Evolutionary conservation across 305 asterid species (phyloP).

Genomic region (Fraxinus latifolia): DNA sequence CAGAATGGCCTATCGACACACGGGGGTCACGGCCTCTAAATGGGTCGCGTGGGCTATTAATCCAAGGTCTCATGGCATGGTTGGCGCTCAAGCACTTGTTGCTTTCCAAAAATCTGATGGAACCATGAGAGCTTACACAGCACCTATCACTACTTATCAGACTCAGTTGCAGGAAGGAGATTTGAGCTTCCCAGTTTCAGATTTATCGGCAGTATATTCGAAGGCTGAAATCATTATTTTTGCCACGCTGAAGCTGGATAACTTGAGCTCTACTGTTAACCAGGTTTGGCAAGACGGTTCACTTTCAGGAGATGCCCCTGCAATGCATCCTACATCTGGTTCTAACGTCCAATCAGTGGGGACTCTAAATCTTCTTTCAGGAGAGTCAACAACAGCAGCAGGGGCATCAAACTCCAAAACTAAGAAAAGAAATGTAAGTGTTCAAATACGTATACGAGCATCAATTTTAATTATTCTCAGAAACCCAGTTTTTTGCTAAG

Average conservation of each 20-base stretch:
- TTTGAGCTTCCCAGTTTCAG: conserved; percentile 73
- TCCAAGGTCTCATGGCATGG: conserved; percentile 66
- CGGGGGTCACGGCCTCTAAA: conserved; percentile 46
- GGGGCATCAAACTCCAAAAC: conserved; percentile 43
- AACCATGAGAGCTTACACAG: conserved; percentile 58
- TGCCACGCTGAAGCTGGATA: conserved; percentile 59
- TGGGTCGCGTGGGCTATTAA: conserved; percentile 92
- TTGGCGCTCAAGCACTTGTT: conserved; percentile 73
- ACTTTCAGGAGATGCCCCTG: conserved; percentile 57
- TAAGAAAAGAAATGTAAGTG: conserved; percentile 58
- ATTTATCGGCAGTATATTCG: conserved; percentile 49
- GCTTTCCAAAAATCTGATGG: conserved; percentile 84
- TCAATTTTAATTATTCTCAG: neutral
- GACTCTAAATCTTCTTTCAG: conserved; percentile 61
- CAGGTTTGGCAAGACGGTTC: conserved; percentile 96
- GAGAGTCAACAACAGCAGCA: conserved; percentile 38
- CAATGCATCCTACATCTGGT: conserved; percentile 53
- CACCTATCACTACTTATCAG: conserved; percentile 52
- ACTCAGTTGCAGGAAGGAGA: conserved; percentile 55
- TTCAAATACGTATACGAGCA: neutral
- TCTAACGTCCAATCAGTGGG: conserved; percentile 60
- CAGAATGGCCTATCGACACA: conserved; percentile 57
- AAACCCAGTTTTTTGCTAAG: neutral
- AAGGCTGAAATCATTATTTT: conserved; percentile 53
- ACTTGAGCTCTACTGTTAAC: conserved; percentile 51